Evolutionary conservation across 2,329 filamentous ascomycete species (phyloP), one percentile per base, ranked within the genome.

Genomic region (Penicillium sp.): DNA sequence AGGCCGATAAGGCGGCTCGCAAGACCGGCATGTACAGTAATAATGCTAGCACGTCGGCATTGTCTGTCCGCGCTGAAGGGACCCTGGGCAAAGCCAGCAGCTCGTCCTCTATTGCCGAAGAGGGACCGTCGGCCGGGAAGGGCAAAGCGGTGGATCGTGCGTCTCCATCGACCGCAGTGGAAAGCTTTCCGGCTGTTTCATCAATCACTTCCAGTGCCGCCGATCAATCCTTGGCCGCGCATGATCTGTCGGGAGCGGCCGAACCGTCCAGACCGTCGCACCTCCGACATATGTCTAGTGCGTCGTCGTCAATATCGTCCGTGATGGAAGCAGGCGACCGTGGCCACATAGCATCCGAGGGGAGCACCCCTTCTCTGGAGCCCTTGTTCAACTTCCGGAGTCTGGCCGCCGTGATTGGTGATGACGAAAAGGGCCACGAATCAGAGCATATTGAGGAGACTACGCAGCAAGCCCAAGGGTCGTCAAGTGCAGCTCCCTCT

Each of bases 311-410:
- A 0, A 87, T 88, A 9, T 96, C 92, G 0, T 96, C 91, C 0
- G 81, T 88, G 13, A 81, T 86, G 0, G 91, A 94, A 52, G 90
- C 73, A 1, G 73, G 73, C 2, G 76, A 78, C 22, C 71, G 70
- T 19, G 79, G 81, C 1, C 84, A 80, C 33, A 83, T 80, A 49
- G 81, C 79, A 1, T 79, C 82, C 4, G 80, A 82, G 14, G 77
- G 77, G 64, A 77, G 76, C 6, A 83, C 79, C 55, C 69, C 80
- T 4, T 82, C 82, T 47, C 78, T 83, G 0, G 93, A 97, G 71
- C 86, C 92, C 3, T 87, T 96, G 85, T 95, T 96, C 76, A 97
- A 96, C 74, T 97, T 97, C 72, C 84, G 87, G 56, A 96, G 92
- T 66, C 79, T 98, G 22, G 90, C 91, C 2, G 90, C 91, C 61